Evolutionary conservation across 2,329 filamentous ascomycete species (phyloP), one percentile per base, ranked within the genome.

Genomic region (Penicillium sp.): DNA sequence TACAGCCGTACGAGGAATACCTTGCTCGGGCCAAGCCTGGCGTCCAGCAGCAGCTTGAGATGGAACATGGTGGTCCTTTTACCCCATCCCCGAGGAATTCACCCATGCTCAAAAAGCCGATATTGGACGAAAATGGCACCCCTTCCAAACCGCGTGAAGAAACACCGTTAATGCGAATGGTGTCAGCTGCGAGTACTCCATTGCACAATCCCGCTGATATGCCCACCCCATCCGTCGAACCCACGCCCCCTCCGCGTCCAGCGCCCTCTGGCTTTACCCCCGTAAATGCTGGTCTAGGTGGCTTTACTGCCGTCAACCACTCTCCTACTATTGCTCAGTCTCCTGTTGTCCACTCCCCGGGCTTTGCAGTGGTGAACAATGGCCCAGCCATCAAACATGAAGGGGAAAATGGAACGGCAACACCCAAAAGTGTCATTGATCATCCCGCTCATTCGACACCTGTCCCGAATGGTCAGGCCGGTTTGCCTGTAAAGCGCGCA

Each of bases 1-100:
- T 99, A 3, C 91, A 92, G 70, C 95, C 95, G 0, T 99, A 98
- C 68, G 95, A 99, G 75, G 92, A 98, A 61, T 99, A 96, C 71
- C 79, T 99, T 44, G 86, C 90, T 52, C 80, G 93, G 14, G 93
- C 91, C 52, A 98, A 97, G 73, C 95, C 95, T 3, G 91, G 92
- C 29, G 93, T 98, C n/a, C 93, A 97, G 67, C 93, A 97, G 68
- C 92, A 97, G 75, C 80, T 98, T 10, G 93, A 98, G 72, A 85
- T 90, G 61, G 93, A 98, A 73, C 92, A 97, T 69, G 93, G 93
- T 57, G 95, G 93, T 1, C 92, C 93, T 16, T 86, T 95, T 59
- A 97, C 93, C 0, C 87, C 88, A 19, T 88, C 86, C 4, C 92
- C 93, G 3, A 76, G 88, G 70, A 75, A 91, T 76, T 89, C 86